Conservation (phyloP, 331 rosid species). For the Phaseolus coccineus region DNA sequence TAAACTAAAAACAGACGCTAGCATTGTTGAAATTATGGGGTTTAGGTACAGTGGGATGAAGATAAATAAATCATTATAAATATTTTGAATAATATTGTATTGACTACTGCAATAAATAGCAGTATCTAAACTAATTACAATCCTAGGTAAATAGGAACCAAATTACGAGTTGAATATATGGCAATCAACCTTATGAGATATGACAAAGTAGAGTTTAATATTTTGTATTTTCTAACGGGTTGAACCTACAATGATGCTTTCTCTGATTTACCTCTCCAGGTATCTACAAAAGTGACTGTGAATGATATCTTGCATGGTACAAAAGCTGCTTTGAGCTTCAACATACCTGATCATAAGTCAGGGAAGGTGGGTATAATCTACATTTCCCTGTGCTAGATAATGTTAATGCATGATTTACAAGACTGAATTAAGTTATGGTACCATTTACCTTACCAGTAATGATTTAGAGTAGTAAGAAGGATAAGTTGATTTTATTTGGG, state of each 20-base stretch:
- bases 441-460: not conserved
- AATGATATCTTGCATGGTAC: constrained; percentile 67
- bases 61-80: not conserved
- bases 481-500: constrained; percentile 16
- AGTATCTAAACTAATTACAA: not conserved
- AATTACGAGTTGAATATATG: not conserved
- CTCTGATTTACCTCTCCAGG: constrained; percentile 54
- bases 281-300: constrained; percentile 76
- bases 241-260: constrained; percentile 22
- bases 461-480: not conserved
- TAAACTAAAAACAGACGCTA: constrained; percentile 28
- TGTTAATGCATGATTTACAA: constrained; percentile 1
- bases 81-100: not conserved
- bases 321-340: constrained; percentile 84
- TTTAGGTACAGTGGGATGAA: not conserved
- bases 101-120: not conserved
- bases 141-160: not conserved
- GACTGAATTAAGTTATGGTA: constrained; percentile 6
- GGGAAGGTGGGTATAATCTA: constrained; percentile 74
- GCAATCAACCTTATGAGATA: not conserved
- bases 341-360: constrained; percentile 91
- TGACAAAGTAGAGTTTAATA: not conserved
- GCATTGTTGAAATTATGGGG: not conserved
- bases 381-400: constrained; percentile 3
- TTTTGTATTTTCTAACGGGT: not conserved